Base-by-base conservation (phyloP, 2,329 filamentous ascomycete species). In the Trichoderma citrinoviride region DNA sequence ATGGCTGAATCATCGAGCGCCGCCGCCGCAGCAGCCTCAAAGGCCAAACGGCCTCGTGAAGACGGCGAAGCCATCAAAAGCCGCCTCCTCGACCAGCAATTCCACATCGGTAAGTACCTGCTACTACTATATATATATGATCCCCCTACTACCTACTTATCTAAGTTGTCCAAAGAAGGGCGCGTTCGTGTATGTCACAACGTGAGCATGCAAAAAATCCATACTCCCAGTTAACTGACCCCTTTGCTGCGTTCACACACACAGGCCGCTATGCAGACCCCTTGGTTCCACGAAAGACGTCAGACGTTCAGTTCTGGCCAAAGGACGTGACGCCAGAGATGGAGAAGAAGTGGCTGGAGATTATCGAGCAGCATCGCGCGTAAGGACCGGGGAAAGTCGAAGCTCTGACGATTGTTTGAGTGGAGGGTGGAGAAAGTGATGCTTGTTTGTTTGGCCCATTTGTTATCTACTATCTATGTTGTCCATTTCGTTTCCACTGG, bases 241-340 rank as follows among this genome's bases (percentile, higher is more conserved):
- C n/a, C n/a, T n/a, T n/a, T n/a, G n/a, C n/a, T n/a, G n/a, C n/a
- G n/a, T n/a, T n/a, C n/a, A n/a, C n/a, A n/a, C n/a, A n/a, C n/a
- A n/a, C n/a, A 76, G 75, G 72, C 61, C 76, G 80, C 43, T 83
- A 80, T 58, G 77, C 78, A 7, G 82, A 85, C 65, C 83, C 83
- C 37, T 73, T 85, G 63, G 68, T 77, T 15, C 76, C 78, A 25
- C 75, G 78, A 25, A 69, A 74, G 53, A 68, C 72, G 3, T 64
- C 75, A 4, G 72, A 71, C 65, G 68, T 77, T 57, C 68, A 74
- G 64, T 68, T 75, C 67, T 75, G 76, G 60, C 78, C 80, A 0
- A 74, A 70, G 19, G 77, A 76, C 1, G 73, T 81, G 8, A 80
- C 80, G 4, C 67, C 70, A 3, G 78, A 80, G 66, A 75, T 74